These are phyloP conservation scores for Dictyostelium citrinum DNA, from an alignment of 78 protist genomes.

Conservation along the genomic window DNA sequence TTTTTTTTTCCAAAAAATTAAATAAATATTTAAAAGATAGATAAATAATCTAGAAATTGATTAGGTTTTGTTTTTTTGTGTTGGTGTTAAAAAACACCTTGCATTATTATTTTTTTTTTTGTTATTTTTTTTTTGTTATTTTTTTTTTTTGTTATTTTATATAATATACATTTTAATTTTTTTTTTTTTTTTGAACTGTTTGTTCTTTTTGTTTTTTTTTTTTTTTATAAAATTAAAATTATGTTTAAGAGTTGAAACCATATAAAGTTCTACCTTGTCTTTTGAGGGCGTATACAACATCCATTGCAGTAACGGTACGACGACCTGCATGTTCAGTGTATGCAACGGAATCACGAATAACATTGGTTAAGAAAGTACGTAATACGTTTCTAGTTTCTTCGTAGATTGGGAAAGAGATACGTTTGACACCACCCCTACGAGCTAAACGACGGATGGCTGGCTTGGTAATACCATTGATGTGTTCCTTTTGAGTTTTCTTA, in stretches of 20 bases:
- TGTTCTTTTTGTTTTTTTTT: not conserved
- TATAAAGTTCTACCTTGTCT: slow-evolving; percentile 97
- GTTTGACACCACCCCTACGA: slow-evolving; percentile 97
- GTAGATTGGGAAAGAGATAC: slow-evolving; percentile 96
- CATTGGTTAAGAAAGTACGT: slow-evolving; percentile 69
- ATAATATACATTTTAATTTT: not conserved
- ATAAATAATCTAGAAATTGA: not conserved
- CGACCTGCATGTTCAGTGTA: slow-evolving; percentile 98
- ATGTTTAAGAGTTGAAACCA: slow-evolving; percentile 92
- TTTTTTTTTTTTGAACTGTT: not conserved
- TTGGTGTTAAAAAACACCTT: slow-evolving; percentile 29
- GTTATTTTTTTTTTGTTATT: not conserved
- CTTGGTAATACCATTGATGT: slow-evolving; percentile 96
- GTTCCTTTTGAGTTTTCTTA: slow-evolving; percentile 93
- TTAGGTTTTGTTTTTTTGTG: not conserved
- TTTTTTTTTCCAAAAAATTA: no score
- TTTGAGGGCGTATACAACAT: slow-evolving; percentile 96
- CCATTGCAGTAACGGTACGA: slow-evolving; percentile 97
- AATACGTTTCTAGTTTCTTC: slow-evolving; percentile 97
- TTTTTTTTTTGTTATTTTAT: not conserved
- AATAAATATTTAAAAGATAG: not conserved
- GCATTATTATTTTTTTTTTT: not conserved
- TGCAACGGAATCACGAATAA: slow-evolving; percentile 95
- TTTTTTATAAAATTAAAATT: not conserved
- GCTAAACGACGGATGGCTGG: slow-evolving; percentile 98